phyloP scores from a whole-genome alignment of 345 rosid genomes.

The Leavenworthia alabamica region DNA sequence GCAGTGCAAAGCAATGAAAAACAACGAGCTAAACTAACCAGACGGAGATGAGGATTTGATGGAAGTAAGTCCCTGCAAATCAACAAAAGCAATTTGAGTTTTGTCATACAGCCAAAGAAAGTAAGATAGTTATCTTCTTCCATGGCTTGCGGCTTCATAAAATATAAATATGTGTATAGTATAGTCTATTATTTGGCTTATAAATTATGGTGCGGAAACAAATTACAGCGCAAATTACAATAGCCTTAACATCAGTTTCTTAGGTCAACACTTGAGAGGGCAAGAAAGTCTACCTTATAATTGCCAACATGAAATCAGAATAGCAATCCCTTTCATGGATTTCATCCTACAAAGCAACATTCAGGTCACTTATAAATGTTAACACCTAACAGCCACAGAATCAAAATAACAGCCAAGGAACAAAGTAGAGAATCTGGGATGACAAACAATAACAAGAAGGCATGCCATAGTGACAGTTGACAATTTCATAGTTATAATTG shows the following conservation, averaged over 20 bases:
- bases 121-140: neutral
- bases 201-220: neutral
- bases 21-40: conserved; percentile 53
- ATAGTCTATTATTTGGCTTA: neutral
- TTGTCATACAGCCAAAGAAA: neutral
- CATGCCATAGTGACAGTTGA: neutral
- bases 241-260: neutral
- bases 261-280: neutral
- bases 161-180: neutral
- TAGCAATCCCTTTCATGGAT: conserved; percentile 94
- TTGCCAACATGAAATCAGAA: conserved; percentile 91
- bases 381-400: conserved; percentile 20
- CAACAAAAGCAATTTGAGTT: conserved; percentile 4
- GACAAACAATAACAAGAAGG: conserved; percentile 1
- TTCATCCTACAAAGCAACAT: conserved; percentile 70
- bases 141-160: neutral
- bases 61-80: conserved; percentile 88
- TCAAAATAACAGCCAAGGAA: neutral
- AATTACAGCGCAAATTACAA: neutral
- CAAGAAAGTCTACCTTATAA: conserved; percentile 54
- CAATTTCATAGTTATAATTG: neutral
- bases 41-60: conserved; percentile 65
- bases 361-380: conserved; percentile 11
- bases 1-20: conserved; percentile 3
- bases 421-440: neutral